phyloP scores from a whole-genome alignment of 805 yeast species.

The Starmerella floricola region DNA sequence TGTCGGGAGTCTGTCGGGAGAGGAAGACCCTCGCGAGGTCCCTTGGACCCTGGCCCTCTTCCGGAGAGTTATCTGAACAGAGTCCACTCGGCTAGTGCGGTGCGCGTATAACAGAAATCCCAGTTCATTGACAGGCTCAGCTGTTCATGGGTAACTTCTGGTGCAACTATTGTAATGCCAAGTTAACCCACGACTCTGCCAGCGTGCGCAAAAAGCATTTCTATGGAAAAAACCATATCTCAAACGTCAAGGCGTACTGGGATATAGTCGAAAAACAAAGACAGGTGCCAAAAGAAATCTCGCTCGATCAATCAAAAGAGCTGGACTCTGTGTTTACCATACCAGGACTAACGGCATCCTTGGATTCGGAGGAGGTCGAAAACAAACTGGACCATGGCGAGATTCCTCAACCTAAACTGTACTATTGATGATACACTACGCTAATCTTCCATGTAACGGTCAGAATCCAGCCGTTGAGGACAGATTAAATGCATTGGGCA shows the following conservation, averaged over 20 bases:
- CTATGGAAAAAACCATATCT: constrained; percentile 18
- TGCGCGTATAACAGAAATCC: not conserved
- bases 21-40: no score
- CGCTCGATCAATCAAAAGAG: constrained; percentile 14
- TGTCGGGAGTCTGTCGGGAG: no score
- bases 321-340: constrained; percentile 10
- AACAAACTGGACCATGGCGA: constrained; percentile 6
- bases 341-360: constrained; percentile 15
- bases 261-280: constrained; percentile 3
- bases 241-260: constrained; percentile 20
- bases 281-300: not conserved
- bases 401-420: constrained; percentile 12
- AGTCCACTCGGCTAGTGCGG: no score
- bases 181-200: constrained; percentile 20
- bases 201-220: constrained; percentile 19
- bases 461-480: no score
- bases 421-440: no score
- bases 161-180: constrained; percentile 21
- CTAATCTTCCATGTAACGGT: no score
- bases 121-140: not conserved
- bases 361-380: constrained; percentile 11
- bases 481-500: no score
- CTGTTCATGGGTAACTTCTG: constrained; percentile 16
- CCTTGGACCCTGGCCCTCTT: no score
- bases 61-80: no score